Base-by-base conservation (phyloP, 176 grass and related monocot genomes). In the Leersia perrieri region DNA sequence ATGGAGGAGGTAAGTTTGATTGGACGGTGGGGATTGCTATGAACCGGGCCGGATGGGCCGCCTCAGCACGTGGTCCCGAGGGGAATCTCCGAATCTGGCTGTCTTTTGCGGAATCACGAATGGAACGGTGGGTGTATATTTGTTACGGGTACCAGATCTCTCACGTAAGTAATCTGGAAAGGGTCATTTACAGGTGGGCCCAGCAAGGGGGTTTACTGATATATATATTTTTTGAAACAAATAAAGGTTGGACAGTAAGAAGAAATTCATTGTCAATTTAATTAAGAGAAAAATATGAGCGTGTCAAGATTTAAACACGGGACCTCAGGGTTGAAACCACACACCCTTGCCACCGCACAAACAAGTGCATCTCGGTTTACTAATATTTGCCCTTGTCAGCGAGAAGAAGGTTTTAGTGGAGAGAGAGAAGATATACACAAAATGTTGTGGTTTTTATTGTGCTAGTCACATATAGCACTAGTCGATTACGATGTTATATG, bases 81-180 rank as follows among this genome's bases (percentile, higher is more conserved):
- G 47, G 39, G 87, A 81, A 89, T 71, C 64, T 81, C 29, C 31
- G 82, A 70, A 80, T 84, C 76, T 73, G 11, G 31, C 40, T 72
- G 34, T 34, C 68, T 23, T 65, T 61, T 29, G 15, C 22, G 68
- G 80, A 83, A 88, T 88, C 87, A 68, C 68, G 11, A 84, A 53
- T 23, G 39, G 15, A 11, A 80, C 31, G 26, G 7, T 5, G 5
- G 35, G 30, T 65, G 5, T 63, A 35, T 67, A n/a, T n/a, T n/a
- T 25, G 63, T n/a, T 79, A 74, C 15, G 33, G 30, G 64, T 13
- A 51, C 85, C 30, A 26, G 30, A 38, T 33, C 40, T 1, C n/a
- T 36, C 13, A 9, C 7, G 25, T 16, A 1, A 10, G 7, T 20
- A 23, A 28, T n/a, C n/a, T 5, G 2, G 0, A 4, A 11, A 13